Evolutionary conservation across 169 alveolate species (phyloP).

Genomic region (Plasmodium coatneyi): DNA sequence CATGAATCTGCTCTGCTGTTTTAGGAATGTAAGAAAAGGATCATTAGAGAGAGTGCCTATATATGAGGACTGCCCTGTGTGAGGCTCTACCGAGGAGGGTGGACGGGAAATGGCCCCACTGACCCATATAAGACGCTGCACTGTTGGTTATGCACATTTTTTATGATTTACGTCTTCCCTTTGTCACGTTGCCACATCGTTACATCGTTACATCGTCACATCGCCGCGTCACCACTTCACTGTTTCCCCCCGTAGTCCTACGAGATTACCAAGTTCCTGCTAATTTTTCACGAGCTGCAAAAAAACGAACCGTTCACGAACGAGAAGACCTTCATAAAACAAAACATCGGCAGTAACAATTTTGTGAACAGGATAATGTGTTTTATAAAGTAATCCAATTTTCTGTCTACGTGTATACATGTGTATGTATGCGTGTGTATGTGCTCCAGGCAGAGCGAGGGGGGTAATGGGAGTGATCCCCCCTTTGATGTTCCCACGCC

Average conservation of each 20-base stretch:
- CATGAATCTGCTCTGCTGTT: slow-evolving; percentile 45
- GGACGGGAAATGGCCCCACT: background rate
- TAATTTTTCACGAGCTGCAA: slow-evolving; percentile 44
- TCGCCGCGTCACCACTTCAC: background rate
- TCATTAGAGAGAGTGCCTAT: background rate
- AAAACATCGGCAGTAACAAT: slow-evolving; percentile 49
- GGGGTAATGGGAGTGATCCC: background rate
- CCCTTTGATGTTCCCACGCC: background rate
- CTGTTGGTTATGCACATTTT: background rate
- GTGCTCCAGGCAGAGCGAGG: background rate
- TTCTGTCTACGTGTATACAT: background rate
- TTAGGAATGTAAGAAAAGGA: slow-evolving; percentile 48
- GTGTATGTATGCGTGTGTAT: background rate
- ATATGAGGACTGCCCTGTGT: background rate
- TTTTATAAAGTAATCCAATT: slow-evolving; percentile 59
- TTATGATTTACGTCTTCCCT: background rate
- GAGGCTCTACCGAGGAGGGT: background rate
- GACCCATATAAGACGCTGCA: background rate
- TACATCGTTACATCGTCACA: background rate
- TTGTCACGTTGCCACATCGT: background rate
- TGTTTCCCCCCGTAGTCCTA: slow-evolving; percentile 21
- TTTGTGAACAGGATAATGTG: slow-evolving; percentile 73
- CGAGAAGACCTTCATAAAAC: slow-evolving; percentile 65
- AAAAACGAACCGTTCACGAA: slow-evolving; percentile 52
- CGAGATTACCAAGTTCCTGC: slow-evolving; percentile 49